Evolutionary conservation across 1,284 basidiomycete species (phyloP), one percentile per base, ranked within the genome.

Genomic region (Wolfiporia cocos): DNA sequence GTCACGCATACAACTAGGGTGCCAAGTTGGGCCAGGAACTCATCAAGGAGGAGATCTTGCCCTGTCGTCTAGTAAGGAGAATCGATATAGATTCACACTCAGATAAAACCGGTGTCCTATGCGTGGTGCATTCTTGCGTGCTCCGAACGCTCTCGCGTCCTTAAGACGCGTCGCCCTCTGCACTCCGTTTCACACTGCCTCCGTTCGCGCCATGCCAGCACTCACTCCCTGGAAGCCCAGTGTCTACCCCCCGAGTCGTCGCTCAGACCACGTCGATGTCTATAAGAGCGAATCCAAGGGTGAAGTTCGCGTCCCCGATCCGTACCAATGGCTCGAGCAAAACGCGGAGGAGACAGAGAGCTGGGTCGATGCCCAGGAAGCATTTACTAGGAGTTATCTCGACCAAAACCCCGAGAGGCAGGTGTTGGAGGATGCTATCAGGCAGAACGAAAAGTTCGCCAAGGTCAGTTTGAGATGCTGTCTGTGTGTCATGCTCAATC

Each of bases 321-420:
- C 86, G 5, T 91, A 89, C 65, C 65, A 74, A 34, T 86, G 84
- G 81, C 68, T 89, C 14, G 84, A 87, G 50, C 65, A 71, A 39
- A 62, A 76, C 51, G 68, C 70, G 14, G 60, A 70, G 20, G 83
- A 88, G 57, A 83, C 79, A 1, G 73, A 81, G 43, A 56, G 66
- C 36, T 88, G 85, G 76, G 79, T 73, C 6, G 64, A 73, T 33
- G 69, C 67, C 3, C 86, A 91, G 59, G 80, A 75, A 37, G 62
- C 61, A 4, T 80, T 78, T 49, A 83, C 85, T 5, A 66, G 74
- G 28, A 47, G 64, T 23, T 79, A 81, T 57, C 65, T 90, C 40
- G 73, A 78, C 56, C 66, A 78, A 57, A 81, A 79, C 53, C 61
- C 73, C 9, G 71, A 86, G 55, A 67, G 74, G 31, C 57, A 71